Percentiles rank a stretch among this genome's conserved stretches.
Evolutionary conservation across 78 protist genomes (phyloP).

Genomic region (Dictyostelium citrinum): DNA sequence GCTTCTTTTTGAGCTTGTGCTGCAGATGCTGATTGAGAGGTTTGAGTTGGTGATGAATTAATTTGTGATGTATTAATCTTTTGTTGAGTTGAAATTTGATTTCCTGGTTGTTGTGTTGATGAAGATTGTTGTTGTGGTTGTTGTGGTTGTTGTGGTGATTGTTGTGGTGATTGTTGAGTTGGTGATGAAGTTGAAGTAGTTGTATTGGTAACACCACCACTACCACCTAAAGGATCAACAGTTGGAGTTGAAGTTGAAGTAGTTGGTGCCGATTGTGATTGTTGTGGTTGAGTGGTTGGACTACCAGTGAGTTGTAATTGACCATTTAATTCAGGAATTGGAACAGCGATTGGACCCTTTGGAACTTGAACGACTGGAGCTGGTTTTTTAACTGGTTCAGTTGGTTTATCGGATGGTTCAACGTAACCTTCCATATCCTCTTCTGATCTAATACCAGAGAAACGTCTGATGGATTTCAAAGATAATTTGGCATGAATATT

Average conservation of each 20-base stretch:
- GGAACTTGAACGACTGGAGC: conserved; percentile 4
- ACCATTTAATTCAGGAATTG: conserved; percentile 22
- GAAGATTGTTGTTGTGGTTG: neutral
- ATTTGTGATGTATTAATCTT: neutral
- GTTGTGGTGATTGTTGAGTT: neutral
- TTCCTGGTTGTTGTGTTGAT: neutral
- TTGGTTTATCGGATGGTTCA: conserved; percentile 67
- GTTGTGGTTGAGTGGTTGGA: neutral
- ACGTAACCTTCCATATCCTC: conserved; percentile 66
- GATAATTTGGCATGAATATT: conserved; percentile 64
- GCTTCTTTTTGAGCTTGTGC: neutral
- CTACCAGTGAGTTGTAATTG: neutral
- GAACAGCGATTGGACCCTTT: conserved; percentile 57
- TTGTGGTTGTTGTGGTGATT: neutral
- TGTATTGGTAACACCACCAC: neutral
- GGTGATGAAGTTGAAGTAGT: neutral
- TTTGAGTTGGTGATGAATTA: neutral
- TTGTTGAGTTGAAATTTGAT: neutral
- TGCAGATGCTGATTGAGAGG: neutral
- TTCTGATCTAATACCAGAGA: conserved; percentile 45
- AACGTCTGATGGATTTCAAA: conserved; percentile 13
- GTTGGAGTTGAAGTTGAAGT: neutral
- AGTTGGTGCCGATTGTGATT: neutral
- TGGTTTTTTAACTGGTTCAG: neutral
- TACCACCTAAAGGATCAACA: neutral